Base-by-base conservation (phyloP, 2,329 filamentous ascomycete genomes). In the Cyphellophora attinorum region DNA sequence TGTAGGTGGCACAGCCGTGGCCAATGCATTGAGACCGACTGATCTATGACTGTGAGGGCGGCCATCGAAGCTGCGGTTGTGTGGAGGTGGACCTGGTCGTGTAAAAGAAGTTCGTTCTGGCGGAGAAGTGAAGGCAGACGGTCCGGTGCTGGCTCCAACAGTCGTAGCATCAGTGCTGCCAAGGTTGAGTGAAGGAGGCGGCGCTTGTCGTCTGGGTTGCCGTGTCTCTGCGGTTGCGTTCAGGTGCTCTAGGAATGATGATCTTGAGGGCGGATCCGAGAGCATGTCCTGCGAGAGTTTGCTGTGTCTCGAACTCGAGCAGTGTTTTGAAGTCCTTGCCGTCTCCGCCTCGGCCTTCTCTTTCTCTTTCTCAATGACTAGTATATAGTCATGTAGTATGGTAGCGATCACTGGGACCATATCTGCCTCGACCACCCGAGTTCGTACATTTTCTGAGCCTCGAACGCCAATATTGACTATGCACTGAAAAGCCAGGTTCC, bases 321-420 rank as follows among this genome's bases (percentile, higher is more conserved):
- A 37, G 19, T 39, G 40, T 32, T 45, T 47, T 8, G 52, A 42
- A 37, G 54, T 56, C 27, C 51, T 49, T 29, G 71, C 66, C 49
- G 76, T 70, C 52, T 93, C 91, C 35, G 76, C 73, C 54, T 94
- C 86, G 18, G 79, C 79, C 62, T 85, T 84, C 56, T 91, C 85
- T 42, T 85, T 81, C 56, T 83, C 85, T 60, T 86, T 89, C 51
- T 96, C 89, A 46, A 95, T 79, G 40, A 95, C 85, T 55, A 93
- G 86, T 64, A 95, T 89, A 62, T 98, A 98, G 61, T 96, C 96
- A 63, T 95, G 86, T 41, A 98, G 76, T 35, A 98, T 94, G 31
- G 91, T 96, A 36, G 91, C 91, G 51, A 98, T 95, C 51, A 98
- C 91, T 2, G 91, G 91, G 3, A 98, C 91, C 84, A 98, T 95